Evolutionary conservation across 2,329 filamentous ascomycete genomes (phyloP).

Genomic region (Microdochium trichocladiopsis): DNA sequence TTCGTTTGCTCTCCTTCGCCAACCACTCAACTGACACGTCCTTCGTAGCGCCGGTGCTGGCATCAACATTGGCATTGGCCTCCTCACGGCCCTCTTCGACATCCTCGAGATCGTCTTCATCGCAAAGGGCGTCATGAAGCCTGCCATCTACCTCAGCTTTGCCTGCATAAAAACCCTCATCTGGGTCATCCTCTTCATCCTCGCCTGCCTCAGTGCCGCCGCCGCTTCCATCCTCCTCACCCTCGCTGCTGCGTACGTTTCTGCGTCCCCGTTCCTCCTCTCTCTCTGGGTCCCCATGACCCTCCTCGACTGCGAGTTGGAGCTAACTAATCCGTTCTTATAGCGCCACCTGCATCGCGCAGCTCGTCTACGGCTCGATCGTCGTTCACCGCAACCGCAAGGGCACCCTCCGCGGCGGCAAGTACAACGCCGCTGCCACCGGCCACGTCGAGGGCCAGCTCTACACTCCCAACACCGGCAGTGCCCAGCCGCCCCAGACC

Average conservation of each 20-base stretch:
- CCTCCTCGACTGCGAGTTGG: neutral
- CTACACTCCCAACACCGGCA: conserved; percentile 1
- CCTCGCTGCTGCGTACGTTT: conserved; percentile 8
- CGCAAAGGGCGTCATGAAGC: conserved; percentile 11
- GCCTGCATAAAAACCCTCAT: conserved; percentile 13
- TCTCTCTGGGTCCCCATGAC: neutral
- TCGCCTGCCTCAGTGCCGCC: conserved; percentile 6
- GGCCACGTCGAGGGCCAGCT: conserved; percentile 2
- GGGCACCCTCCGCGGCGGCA: conserved; percentile 11
- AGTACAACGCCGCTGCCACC: conserved; percentile 10
- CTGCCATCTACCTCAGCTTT: conserved; percentile 12
- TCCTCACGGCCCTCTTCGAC: conserved; percentile 12
- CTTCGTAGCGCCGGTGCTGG: conserved; percentile 8
- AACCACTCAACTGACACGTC: neutral
- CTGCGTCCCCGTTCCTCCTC: neutral
- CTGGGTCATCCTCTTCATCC: conserved; percentile 11
- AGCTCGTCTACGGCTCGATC: conserved; percentile 14
- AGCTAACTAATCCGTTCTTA: neutral
- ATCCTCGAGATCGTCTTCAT: conserved; percentile 16
- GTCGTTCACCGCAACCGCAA: conserved; percentile 14
- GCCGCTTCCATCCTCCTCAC: conserved; percentile 7
- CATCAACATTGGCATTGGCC: conserved; percentile 11
- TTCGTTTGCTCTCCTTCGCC: neutral
- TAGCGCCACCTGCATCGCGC: conserved; percentile 10
- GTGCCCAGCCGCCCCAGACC: neutral